Conservation (phyloP, 176 grass and related monocot species). For the Carex kokanica region DNA sequence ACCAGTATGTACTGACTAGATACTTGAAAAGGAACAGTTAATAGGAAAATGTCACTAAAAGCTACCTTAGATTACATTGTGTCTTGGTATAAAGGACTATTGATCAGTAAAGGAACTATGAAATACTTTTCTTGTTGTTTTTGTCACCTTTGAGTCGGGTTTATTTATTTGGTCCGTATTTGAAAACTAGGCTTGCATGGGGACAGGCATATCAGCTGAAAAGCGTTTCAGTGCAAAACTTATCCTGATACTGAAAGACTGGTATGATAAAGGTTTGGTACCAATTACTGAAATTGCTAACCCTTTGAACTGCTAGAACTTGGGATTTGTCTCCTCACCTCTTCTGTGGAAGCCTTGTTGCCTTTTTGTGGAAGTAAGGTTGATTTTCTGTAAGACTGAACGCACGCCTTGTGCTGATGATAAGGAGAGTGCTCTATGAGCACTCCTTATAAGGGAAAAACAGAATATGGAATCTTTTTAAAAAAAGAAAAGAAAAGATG, state of each 20-base stretch:
- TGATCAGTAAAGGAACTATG: background rate
- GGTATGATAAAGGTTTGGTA: background rate
- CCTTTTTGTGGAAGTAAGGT: constrained; percentile 1
- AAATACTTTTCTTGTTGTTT: background rate
- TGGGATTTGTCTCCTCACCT: constrained; percentile 11
- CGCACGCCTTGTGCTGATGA: constrained; percentile 55
- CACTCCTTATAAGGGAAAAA: constrained; percentile 82
- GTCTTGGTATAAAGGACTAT: background rate
- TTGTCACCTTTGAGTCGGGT: background rate
- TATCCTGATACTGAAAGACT: background rate
- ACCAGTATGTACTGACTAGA: background rate
- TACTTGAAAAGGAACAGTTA: background rate
- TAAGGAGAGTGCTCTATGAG: constrained; percentile 47
- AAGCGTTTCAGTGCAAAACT: background rate
- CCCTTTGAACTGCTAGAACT: background rate
- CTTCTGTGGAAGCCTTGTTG: background rate
- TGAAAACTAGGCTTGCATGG: background rate
- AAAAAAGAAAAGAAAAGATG: constrained; percentile 11
- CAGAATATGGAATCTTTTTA: constrained; percentile 60
- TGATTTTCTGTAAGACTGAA: background rate
- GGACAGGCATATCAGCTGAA: background rate
- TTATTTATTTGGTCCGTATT: background rate
- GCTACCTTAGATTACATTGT: background rate
- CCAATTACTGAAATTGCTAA: background rate
- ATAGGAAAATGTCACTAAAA: constrained; percentile 9